phyloP scores from a whole-genome alignment of 2,329 filamentous ascomycete species.

The Colletotrichum theobromicola region DNA sequence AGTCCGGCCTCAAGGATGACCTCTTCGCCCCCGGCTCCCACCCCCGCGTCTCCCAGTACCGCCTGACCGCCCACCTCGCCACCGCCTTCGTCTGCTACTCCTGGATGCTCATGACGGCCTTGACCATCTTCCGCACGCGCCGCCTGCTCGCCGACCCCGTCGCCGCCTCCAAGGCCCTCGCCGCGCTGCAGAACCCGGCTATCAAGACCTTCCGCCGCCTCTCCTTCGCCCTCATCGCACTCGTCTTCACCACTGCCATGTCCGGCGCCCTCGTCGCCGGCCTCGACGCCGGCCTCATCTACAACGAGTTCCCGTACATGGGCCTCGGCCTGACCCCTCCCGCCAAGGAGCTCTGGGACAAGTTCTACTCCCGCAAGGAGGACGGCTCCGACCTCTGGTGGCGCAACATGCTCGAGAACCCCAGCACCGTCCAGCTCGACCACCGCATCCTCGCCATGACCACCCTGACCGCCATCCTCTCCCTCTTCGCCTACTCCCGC shows the following conservation, averaged over 20 bases:
- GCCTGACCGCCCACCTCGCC: slow-evolving; percentile 86
- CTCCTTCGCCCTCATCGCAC: slow-evolving; percentile 70
- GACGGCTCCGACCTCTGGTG: slow-evolving; percentile 89
- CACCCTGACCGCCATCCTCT: slow-evolving; percentile 82
- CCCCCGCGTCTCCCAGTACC: slow-evolving; percentile 93
- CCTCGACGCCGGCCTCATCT: slow-evolving; percentile 94
- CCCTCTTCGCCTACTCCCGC: slow-evolving; percentile 81
- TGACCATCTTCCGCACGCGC: slow-evolving; percentile 81
- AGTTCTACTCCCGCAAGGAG: slow-evolving; percentile 80
- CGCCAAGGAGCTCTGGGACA: slow-evolving; percentile 80
- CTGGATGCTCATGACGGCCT: slow-evolving; percentile 90
- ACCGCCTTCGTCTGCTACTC: slow-evolving; percentile 93
- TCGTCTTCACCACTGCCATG: slow-evolving; percentile 91
- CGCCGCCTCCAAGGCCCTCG: slow-evolving; percentile 63
- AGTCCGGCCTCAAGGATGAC: slow-evolving; percentile 93
- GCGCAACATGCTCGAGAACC: slow-evolving; percentile 98
- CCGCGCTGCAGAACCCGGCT: slow-evolving; percentile 68
- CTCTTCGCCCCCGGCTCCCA: slow-evolving; percentile 90
- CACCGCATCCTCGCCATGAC: slow-evolving; percentile 91
- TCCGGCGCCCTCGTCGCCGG: slow-evolving; percentile 94
- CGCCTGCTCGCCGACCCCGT: slow-evolving; percentile 72
- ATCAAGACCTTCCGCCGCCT: slow-evolving; percentile 76
- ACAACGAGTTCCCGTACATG: slow-evolving; percentile 99
- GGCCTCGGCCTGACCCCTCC: slow-evolving; percentile 83
- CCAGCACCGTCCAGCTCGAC: slow-evolving; percentile 91